A percentile compares a stretch with the other conserved stretches of the same genome.
phyloP scores from a whole-genome alignment of 768 basidiomycete genomes.

The Trametes gibbosa region DNA sequence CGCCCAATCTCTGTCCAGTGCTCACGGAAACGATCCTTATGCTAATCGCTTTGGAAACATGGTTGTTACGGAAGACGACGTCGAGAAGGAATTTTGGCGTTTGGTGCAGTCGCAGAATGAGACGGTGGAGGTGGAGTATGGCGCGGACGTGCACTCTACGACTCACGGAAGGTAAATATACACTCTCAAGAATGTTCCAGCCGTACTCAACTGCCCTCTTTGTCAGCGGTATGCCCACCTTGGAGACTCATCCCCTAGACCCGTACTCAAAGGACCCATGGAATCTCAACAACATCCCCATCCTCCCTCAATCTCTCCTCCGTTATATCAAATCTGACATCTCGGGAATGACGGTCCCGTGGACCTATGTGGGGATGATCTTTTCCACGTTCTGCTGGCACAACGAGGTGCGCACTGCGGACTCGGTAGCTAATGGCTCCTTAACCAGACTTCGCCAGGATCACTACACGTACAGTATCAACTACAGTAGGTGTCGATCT shows the following conservation, averaged over 20 bases:
- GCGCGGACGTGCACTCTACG: conserved; percentile 98
- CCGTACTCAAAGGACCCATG: conserved; percentile 88
- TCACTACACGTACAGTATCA: conserved; percentile 96
- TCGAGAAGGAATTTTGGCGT: conserved; percentile 96
- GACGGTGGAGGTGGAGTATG: conserved; percentile 97
- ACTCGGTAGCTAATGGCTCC: conserved; percentile 12
- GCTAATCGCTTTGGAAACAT: conserved; percentile 55
- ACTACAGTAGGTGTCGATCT: conserved; percentile 64
- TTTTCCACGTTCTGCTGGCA: conserved; percentile 99
- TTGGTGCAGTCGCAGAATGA: conserved; percentile 86
- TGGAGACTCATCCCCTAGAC: conserved; percentile 90
- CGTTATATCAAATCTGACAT: conserved; percentile 99
- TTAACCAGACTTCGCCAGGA: conserved; percentile 51
- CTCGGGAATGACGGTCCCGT: conserved; percentile 98
- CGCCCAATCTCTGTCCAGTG: conserved; percentile 7
- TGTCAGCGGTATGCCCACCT: conserved; percentile 86
- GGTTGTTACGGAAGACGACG: conserved; percentile 81
- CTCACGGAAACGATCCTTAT: conserved; percentile 38
- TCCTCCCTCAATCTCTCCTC: conserved; percentile 86
- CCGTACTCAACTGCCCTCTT: background rate
- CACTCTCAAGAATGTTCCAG: conserved; percentile 1
- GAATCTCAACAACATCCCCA: conserved; percentile 98
- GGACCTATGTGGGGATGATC: conserved; percentile 99
- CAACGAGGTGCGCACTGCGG: conserved; percentile 68
- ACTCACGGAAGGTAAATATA: conserved; percentile 84